Evolutionary conservation across 2,329 filamentous ascomycete genomes (phyloP), one percentile per base, ranked within the genome.

Genomic region (Pseudonectria foliicola): DNA sequence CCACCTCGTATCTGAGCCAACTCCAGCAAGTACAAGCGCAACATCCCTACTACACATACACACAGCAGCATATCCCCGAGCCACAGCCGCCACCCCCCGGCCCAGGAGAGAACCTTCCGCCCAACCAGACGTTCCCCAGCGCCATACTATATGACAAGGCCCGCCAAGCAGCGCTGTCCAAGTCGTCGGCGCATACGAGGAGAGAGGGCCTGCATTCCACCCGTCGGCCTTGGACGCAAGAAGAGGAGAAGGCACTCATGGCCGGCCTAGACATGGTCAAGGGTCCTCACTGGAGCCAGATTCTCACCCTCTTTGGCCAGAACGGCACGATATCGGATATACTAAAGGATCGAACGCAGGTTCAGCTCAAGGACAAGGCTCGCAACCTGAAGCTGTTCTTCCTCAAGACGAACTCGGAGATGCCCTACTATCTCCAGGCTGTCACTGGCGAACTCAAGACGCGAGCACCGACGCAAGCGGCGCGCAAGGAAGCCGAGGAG

Each of bases 231-330:
- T 95, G 88, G 88, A 86, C 82, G 1, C 80, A 83, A 4, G 85
- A 92, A 44, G 88, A 95, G 60, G 88, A 95, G 55, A 87, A 88
- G 57, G 87, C 88, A 0, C 69, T 95, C 13, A 90, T 95, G 82
- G 77, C 83, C 31, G 88, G 88, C 1, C 74, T 95, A 4, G 88
- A 93, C 53, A 78, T 83, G 56, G 88, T 95, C 30, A 88, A 89
- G 55, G 88, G 88, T 0, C 88, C 88, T 13, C 87, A 95, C 52
- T 95, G 88, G 88, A 90, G 85, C 48, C 87, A 94, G 55, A 95
- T 95, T 30, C 67, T 95, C 10, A 81, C 81, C 2, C 73, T 94
- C 27, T 94, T 90, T 55, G 88, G 88, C 1, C 73, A 77, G 0
- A 83, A 82, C 27, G 88, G 88, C 5, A 83, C 81, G 0, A 76